These are phyloP conservation scores for Apostasia ramifera DNA, from an alignment of 106 monocot species.

Conservation along the genomic window DNA sequence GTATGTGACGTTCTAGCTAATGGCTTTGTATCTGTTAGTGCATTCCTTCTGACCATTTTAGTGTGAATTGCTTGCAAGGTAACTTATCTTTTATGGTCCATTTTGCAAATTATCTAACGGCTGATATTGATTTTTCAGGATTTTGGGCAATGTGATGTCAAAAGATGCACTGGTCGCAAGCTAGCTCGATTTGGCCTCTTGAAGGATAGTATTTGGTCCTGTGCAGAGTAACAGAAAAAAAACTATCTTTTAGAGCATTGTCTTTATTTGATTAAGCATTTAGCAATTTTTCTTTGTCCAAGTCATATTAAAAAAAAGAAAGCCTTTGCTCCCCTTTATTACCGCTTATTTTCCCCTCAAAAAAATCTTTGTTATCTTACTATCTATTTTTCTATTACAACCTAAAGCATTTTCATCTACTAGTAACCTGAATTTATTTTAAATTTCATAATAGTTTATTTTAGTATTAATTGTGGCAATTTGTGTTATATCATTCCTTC, in stretches of 20 bases:
- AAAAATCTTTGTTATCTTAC: no score
- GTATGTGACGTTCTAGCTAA: slow-evolving; percentile 32
- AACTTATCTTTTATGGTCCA: not conserved
- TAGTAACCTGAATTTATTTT: no score
- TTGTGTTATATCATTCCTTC: no score
- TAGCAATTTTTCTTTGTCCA: no score
- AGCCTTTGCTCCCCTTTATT: no score
- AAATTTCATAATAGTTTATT: no score
- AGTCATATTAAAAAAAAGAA: no score
- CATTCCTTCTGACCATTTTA: not conserved
- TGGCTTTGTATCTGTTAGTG: not conserved
- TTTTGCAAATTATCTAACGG: not conserved
- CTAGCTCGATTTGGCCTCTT: slow-evolving; percentile 90
- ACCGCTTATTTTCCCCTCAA: no score
- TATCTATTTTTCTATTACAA: no score
- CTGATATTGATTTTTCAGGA: slow-evolving; percentile 41
- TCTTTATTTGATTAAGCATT: not conserved
- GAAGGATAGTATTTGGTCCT: slow-evolving; percentile 43
- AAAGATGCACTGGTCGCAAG: slow-evolving; percentile 93
- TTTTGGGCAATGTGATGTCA: slow-evolving; percentile 93
- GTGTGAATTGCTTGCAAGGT: not conserved
- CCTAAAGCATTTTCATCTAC: no score
- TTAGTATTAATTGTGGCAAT: no score
- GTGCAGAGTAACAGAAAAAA: not conserved
- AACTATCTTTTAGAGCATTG: not conserved